A percentile compares a stretch with the other conserved stretches of the same genome.
Conservation (phyloP, 2,329 filamentous ascomycete genomes). For the Endothia cerciana region DNA sequence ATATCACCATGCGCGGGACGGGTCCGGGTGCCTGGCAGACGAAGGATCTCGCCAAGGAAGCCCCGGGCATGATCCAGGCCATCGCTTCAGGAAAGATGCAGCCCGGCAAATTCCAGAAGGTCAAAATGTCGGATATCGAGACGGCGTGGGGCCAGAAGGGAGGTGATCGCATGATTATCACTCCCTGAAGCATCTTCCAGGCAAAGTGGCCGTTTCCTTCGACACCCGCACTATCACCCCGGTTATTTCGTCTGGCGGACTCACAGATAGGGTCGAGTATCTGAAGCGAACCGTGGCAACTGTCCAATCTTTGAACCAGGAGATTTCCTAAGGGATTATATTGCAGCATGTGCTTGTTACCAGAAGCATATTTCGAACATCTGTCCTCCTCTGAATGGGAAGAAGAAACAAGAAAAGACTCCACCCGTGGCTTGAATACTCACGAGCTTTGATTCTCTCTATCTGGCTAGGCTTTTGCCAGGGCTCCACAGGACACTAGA, state of each 20-base stretch:
- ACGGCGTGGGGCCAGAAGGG: constrained; percentile 10
- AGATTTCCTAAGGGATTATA: too few relatives aligned
- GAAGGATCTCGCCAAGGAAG: constrained; percentile 36
- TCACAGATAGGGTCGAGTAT: neutral
- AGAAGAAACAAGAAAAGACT: too few relatives aligned
- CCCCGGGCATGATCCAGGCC: constrained; percentile 36
- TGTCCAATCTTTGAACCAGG: too few relatives aligned
- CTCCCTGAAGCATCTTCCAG: neutral
- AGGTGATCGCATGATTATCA: constrained; percentile 8
- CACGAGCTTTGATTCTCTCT: too few relatives aligned
- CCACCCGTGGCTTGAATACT: too few relatives aligned
- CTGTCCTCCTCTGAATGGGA: too few relatives aligned
- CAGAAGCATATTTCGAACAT: too few relatives aligned
- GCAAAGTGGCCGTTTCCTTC: neutral
- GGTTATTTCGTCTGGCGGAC: neutral
- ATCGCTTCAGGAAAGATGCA: constrained; percentile 40
- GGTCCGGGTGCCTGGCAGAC: constrained; percentile 50
- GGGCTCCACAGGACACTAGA: too few relatives aligned
- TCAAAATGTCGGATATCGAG: constrained; percentile 23
- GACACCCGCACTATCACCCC: neutral
- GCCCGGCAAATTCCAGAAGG: constrained; percentile 39
- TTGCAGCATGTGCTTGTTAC: too few relatives aligned
- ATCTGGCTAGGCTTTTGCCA: too few relatives aligned
- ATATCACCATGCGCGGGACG: constrained; percentile 51
- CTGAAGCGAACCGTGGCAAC: too few relatives aligned